These are phyloP conservation scores for Aspergillus persii DNA, from an alignment of 2,329 filamentous ascomycete genomes.

Conservation along the genomic window DNA sequence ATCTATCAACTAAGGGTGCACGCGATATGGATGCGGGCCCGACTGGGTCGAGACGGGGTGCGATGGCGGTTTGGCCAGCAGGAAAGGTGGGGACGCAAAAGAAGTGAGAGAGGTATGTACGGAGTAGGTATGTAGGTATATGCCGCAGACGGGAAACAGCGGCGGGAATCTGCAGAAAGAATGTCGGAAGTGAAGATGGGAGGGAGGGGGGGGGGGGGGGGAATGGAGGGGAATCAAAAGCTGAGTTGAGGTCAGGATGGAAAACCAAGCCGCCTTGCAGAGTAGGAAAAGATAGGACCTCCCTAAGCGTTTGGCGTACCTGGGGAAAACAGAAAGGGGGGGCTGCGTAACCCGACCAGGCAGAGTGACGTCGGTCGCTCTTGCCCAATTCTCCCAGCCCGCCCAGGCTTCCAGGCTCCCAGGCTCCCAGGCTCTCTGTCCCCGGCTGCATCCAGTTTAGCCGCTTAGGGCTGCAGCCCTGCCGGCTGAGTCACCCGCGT, in stretches of 20 bases:
- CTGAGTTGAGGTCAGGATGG: constrained; percentile 11
- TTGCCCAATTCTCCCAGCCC: neutral
- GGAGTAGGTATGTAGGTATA: neutral
- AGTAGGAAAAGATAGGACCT: too few relatives aligned
- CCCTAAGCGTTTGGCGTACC: constrained; percentile 1
- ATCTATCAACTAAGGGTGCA: constrained; percentile 16
- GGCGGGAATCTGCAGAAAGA: neutral
- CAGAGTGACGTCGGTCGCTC: constrained; percentile 29
- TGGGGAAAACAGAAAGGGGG: constrained; percentile 11
- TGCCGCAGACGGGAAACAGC: too few relatives aligned
- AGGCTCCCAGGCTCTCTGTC: neutral
- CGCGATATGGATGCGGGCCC: constrained; percentile 29
- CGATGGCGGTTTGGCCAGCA: neutral
- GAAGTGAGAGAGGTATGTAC: neutral
- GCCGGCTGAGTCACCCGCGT: constrained; percentile 3
- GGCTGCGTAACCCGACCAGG: neutral
- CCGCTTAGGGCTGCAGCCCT: constrained; percentile 26
- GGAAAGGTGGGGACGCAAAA: neutral
- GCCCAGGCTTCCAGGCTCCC: too few relatives aligned
- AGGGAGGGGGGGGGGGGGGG: neutral
- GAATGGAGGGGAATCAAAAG: neutral
- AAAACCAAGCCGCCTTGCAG: constrained; percentile 3
- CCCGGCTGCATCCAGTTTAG: constrained; percentile 6
- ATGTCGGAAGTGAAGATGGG: constrained; percentile 1
- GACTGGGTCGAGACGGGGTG: constrained; percentile 9